These are phyloP conservation scores for Talaromyces islandicus DNA, from an alignment of 2,329 filamentous ascomycete genomes.

Conservation along the genomic window DNA sequence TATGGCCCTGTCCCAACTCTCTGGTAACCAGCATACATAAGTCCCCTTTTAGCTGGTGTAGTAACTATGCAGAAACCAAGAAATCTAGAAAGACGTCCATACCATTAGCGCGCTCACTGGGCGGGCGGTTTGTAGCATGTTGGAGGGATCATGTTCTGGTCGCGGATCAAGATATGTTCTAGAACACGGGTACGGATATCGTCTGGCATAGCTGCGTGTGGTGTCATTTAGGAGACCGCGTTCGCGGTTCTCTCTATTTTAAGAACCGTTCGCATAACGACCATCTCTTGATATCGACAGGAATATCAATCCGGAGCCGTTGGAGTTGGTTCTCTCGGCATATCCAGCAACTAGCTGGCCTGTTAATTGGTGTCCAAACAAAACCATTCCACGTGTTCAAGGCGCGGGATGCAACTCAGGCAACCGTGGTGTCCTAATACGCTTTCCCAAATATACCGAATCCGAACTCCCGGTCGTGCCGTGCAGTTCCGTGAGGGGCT, in stretches of 20 bases:
- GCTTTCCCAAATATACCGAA: background rate
- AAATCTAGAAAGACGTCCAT: background rate
- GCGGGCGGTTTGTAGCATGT: background rate
- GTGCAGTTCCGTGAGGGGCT: background rate
- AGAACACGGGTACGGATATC: background rate
- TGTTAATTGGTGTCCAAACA: background rate
- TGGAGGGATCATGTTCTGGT: background rate
- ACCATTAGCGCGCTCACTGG: background rate
- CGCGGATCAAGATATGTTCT: background rate
- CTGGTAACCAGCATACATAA: background rate
- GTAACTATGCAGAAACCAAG: background rate
- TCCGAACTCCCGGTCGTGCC: background rate
- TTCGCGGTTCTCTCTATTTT: background rate
- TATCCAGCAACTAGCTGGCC: background rate
- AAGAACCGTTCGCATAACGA: background rate
- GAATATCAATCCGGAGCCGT: background rate
- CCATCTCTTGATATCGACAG: background rate
- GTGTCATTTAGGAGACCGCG: background rate
- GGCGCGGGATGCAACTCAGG: background rate
- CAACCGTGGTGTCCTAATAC: background rate
- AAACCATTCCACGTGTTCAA: background rate
- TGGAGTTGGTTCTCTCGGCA: background rate
- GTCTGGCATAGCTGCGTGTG: background rate
- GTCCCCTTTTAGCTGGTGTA: background rate
- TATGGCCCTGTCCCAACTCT: too few species aligned